A percentile compares a stretch with the other conserved stretches of the same genome.
These are phyloP conservation scores for Fraxinus velutina DNA, from an alignment of 305 asterid genomes.

Conservation along the genomic window DNA sequence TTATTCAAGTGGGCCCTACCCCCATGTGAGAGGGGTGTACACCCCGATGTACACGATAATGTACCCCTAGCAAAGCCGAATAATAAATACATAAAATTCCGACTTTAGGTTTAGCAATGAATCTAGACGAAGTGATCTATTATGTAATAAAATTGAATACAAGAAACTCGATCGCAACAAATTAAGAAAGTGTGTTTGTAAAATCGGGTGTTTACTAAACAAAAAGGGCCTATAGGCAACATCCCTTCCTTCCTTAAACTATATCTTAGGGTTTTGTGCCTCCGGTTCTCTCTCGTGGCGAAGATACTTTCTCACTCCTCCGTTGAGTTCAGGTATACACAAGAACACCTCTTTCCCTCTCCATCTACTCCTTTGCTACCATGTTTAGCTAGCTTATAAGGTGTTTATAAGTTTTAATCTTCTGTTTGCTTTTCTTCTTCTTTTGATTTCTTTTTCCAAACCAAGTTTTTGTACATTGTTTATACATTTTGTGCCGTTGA, in stretches of 20 bases:
- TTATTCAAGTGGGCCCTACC: too few species aligned
- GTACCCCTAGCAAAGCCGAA: too few species aligned
- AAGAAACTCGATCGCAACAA: neutral
- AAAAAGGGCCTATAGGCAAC: neutral
- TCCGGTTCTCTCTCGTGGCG: neutral
- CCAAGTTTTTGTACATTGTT: neutral
- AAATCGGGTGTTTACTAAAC: neutral
- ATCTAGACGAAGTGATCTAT: neutral
- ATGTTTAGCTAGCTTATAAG: neutral
- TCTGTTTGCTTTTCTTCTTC: neutral
- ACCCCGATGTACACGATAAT: too few species aligned
- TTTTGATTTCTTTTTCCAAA: neutral
- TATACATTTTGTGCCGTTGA: neutral
- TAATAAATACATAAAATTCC: neutral
- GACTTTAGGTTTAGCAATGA: neutral
- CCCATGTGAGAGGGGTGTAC: too few species aligned
- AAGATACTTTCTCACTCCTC: neutral
- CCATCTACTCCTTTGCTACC: neutral
- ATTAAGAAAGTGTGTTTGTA: neutral
- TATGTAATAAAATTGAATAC: neutral
- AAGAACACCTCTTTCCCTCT: neutral
- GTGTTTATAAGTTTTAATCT: neutral
- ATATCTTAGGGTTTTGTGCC: neutral
- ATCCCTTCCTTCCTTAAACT: neutral
- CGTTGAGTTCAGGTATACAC: neutral